Evolutionary conservation across 108 stramenopile species (phyloP).

Genomic region (Nannochloropsis oceanica): DNA sequence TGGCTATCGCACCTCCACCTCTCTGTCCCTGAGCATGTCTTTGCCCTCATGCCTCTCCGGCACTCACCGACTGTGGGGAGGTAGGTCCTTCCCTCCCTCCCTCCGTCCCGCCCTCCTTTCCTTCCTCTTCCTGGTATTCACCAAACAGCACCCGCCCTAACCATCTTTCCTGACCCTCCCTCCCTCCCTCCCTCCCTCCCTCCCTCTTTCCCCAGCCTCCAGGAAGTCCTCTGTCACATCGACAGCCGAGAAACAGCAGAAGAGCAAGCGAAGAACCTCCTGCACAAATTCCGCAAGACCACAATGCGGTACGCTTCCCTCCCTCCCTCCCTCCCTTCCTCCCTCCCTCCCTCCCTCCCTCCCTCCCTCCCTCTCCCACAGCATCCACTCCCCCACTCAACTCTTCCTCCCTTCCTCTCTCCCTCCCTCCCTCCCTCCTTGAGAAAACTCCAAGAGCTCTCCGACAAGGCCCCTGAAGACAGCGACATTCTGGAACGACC

Average conservation of each 20-base stretch:
- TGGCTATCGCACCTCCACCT: background rate
- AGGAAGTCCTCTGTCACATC: slow-evolving; percentile 11
- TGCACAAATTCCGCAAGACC: slow-evolving; percentile 31
- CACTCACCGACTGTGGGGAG: slow-evolving; percentile 12
- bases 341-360: too few species aligned
- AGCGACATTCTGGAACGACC: slow-evolving; percentile 23
- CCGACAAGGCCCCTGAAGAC: slow-evolving; percentile 10
- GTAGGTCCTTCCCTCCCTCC: background rate
- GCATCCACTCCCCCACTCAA: background rate
- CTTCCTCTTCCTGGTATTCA: background rate
- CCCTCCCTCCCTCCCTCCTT: too few species aligned
- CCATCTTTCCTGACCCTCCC: background rate
- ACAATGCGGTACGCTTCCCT: slow-evolving; percentile 7
- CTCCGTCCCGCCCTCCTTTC: background rate
- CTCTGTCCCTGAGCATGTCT: slow-evolving; percentile 10
- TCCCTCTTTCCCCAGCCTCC: background rate
- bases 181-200: background rate
- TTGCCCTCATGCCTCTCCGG: slow-evolving; percentile 36
- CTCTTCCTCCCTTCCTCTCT: background rate
- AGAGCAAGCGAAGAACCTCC: background rate
- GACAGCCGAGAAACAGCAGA: slow-evolving; percentile 5
- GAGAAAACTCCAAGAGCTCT: slow-evolving; percentile 45
- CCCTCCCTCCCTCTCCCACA: background rate
- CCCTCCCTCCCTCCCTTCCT: background rate
- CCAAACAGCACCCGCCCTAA: background rate